Evolutionary conservation across 306 rosid species (phyloP), one percentile per base, ranked within the genome.

Genomic region (Pterocarpus macrocarpus): DNA sequence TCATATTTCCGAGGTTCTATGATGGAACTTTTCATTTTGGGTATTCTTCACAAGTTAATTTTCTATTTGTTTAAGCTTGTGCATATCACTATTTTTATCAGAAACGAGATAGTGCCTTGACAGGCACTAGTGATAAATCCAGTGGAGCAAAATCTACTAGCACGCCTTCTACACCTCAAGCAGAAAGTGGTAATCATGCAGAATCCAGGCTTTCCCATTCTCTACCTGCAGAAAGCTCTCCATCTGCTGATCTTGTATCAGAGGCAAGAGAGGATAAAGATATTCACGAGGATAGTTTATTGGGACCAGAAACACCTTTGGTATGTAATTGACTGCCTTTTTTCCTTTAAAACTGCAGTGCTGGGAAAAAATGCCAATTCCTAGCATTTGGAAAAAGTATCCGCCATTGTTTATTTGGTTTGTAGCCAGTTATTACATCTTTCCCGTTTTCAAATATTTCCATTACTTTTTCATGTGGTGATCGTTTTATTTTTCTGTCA

Each of bases 101-200:
- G 99, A 95, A 95, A 95, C 97, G 96, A 74, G 99, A 95, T 81
- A 84, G 87, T 87, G 89, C 89, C 73, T 79, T 89, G 82, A 82
- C 94, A 68, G 90, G 88, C 87, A 69, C 88, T 4, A 93, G 97
- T 80, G 99, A 95, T 81, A 93, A 87, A 89, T 95, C 96, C 39
- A 93, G 97, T 82, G 99, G 97, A 79, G 92, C 90, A 50, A 93
- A 90, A 86, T 93, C 99, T 77, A 64, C 83, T 39, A 91, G 97
- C 83, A 88, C 91, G 45, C 98, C 99, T 73, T 93, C 99, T 56
- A 95, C 99, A 52, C 98, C 99, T 81, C 98, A 88, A 84, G 92
- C 91, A 67, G 98, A 91, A 87, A 87, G 81, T 66, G 85, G 86
- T 32, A 89, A 90, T 86, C 90, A 87, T 64, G 59, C 85, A 56